Evolutionary conservation across 331 rosid genomes (phyloP).

Genomic region (Spiraea crenata): DNA sequence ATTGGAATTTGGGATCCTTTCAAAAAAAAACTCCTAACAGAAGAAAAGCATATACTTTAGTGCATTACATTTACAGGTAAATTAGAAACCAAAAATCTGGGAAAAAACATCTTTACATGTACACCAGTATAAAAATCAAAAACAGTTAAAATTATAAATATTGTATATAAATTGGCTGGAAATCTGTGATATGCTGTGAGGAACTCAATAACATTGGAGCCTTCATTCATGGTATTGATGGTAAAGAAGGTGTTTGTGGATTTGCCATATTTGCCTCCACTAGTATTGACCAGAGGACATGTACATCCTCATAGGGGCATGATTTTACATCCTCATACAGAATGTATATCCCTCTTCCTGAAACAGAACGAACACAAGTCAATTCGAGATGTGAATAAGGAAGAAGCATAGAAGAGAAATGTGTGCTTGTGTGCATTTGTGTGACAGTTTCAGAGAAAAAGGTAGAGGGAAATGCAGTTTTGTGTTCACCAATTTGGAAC

Average conservation of each 20-base stretch:
- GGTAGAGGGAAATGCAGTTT: neutral
- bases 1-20: slow-evolving; percentile 16
- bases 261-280: slow-evolving; percentile 86
- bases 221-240: slow-evolving; percentile 48
- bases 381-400: neutral
- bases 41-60: slow-evolving; percentile 18
- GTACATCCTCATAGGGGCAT: slow-evolving; percentile 93
- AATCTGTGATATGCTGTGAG: slow-evolving; percentile 34
- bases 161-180: slow-evolving; percentile 44
- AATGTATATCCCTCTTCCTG: slow-evolving; percentile 97
- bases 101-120: slow-evolving; percentile 22
- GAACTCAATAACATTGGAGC: neutral
- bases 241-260: slow-evolving; percentile 43
- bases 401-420: neutral
- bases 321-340: slow-evolving; percentile 92
- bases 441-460: neutral
- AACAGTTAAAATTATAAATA: slow-evolving; percentile 38
- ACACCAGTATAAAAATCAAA: neutral
- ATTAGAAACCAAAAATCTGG: neutral
- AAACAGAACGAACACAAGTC: slow-evolving; percentile 8
- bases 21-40: slow-evolving; percentile 18
- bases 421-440: neutral
- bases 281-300: slow-evolving; percentile 91
- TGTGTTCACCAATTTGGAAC: neutral
- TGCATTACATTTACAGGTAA: slow-evolving; percentile 7